These are phyloP conservation scores for Aspergillus bridgeri DNA, from an alignment of 495 filamentous ascomycete species.

Conservation along the genomic window DNA sequence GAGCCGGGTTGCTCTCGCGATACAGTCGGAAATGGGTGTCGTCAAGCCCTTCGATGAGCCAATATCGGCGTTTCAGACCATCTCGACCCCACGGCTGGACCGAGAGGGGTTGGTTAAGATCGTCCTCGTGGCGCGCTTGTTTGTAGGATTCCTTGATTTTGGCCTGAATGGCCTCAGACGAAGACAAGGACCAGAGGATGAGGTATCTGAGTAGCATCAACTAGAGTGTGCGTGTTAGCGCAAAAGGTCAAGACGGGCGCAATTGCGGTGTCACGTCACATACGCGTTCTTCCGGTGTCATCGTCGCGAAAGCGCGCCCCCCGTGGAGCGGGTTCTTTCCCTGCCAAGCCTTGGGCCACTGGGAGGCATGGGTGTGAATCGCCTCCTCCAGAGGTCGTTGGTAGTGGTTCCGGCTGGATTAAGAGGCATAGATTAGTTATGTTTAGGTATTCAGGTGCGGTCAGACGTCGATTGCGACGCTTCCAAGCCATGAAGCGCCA, in stretches of 20 bases:
- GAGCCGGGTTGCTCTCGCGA: slow-evolving; percentile 80
- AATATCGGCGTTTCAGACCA: slow-evolving; percentile 86
- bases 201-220: slow-evolving; percentile 77
- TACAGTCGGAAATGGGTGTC: slow-evolving; percentile 95
- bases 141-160: slow-evolving; percentile 90
- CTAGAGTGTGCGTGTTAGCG: slow-evolving; percentile 44
- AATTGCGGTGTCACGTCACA: slow-evolving; percentile 28
- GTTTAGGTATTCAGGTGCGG: background rate
- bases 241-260: too few species aligned
- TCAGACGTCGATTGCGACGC: background rate
- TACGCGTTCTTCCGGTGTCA: slow-evolving; percentile 80
- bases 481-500: background rate
- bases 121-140: slow-evolving; percentile 81
- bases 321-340: slow-evolving; percentile 80
- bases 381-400: slow-evolving; percentile 92
- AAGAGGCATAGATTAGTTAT: slow-evolving; percentile 8
- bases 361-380: slow-evolving; percentile 73
- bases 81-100: slow-evolving; percentile 95
- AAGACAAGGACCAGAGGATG: slow-evolving; percentile 84
- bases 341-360: slow-evolving; percentile 89
- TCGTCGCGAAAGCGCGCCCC: slow-evolving; percentile 69
- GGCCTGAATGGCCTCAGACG: slow-evolving; percentile 75
- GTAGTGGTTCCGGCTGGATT: slow-evolving; percentile 59
- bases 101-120: slow-evolving; percentile 87
- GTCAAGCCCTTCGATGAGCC: slow-evolving; percentile 88